Evolutionary conservation across 2,329 filamentous ascomycete species (phyloP).

Genomic region (Aspergillaceae sp.): DNA sequence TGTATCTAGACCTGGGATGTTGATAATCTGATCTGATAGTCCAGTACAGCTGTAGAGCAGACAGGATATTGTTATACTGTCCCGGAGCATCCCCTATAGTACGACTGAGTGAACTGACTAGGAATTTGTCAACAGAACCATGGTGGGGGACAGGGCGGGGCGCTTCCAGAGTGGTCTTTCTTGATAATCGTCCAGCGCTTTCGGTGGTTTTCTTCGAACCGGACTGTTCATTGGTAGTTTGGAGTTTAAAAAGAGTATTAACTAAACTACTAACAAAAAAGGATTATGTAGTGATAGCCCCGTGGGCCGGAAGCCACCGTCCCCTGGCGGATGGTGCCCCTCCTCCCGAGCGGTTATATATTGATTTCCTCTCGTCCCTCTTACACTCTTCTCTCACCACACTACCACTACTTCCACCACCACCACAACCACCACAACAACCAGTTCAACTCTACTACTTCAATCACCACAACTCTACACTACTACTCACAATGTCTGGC

Average conservation of each 20-base stretch:
- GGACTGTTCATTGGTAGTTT: neutral
- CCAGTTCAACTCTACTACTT: slow-evolving; percentile 1
- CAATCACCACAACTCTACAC: neutral
- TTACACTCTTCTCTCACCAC: slow-evolving; percentile 8
- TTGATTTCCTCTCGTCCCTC: neutral
- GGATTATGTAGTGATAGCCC: neutral
- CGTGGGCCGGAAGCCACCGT: too few species aligned
- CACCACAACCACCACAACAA: slow-evolving; percentile 5
- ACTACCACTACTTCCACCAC: slow-evolving; percentile 1
- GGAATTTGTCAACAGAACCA: slow-evolving; percentile 1
- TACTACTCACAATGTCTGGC: slow-evolving; percentile 46
- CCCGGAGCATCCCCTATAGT: too few species aligned
- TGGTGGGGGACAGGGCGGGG: slow-evolving; percentile 12
- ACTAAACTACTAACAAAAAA: neutral
- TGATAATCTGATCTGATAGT: too few species aligned
- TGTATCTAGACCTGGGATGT: too few species aligned
- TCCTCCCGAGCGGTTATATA: neutral
- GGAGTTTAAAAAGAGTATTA: neutral
- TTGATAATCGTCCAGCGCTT: slow-evolving; percentile 28
- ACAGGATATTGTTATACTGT: too few species aligned
- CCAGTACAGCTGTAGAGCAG: too few species aligned
- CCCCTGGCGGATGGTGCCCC: neutral
- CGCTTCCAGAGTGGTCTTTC: slow-evolving; percentile 24
- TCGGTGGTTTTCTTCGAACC: slow-evolving; percentile 28
- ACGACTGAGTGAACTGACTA: slow-evolving; percentile 1